Percentiles rank a stretch among this genome's conserved stretches.
Evolutionary conservation across 2,329 filamentous ascomycete genomes (phyloP).

Genomic region (Fusarium sp.): DNA sequence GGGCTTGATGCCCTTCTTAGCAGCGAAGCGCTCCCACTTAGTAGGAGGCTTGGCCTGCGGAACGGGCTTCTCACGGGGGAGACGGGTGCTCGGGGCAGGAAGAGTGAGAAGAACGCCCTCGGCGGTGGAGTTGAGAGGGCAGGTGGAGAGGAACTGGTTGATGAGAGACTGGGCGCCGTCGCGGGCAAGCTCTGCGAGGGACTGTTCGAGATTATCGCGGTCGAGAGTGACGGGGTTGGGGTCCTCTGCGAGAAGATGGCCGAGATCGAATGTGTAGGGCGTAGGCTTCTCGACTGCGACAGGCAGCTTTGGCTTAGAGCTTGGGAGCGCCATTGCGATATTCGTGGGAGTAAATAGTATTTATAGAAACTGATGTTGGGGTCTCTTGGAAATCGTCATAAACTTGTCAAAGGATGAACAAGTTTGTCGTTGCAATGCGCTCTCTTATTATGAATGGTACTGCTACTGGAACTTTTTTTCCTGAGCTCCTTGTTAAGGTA

Average conservation of each 20-base stretch:
- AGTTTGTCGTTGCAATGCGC: constrained; percentile 6
- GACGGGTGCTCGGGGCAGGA: constrained; percentile 71
- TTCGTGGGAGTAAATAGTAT: neutral
- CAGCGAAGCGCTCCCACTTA: constrained; percentile 96
- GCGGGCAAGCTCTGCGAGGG: constrained; percentile 78
- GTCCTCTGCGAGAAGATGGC: constrained; percentile 86
- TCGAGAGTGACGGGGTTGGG: constrained; percentile 79
- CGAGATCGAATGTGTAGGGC: constrained; percentile 92
- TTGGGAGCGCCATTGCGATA: constrained; percentile 48
- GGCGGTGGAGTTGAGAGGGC: constrained; percentile 75
- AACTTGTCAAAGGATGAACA: neutral
- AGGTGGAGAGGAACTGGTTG: constrained; percentile 92
- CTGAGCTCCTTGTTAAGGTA: neutral
- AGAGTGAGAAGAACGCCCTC: constrained; percentile 82
- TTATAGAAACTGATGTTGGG: neutral
- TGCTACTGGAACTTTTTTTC: constrained; percentile 40
- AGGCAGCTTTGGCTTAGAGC: constrained; percentile 61
- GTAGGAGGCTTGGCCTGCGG: constrained; percentile 84
- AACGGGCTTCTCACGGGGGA: constrained; percentile 93
- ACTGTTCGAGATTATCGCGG: constrained; percentile 66
- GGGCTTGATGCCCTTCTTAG: constrained; percentile 94
- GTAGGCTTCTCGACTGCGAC: constrained; percentile 82
- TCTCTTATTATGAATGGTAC: constrained; percentile 14
- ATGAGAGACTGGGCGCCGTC: constrained; percentile 92
- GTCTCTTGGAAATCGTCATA: neutral